Evolutionary conservation across 2,329 filamentous ascomycete species (phyloP).

Genomic region (Aspergillus viridinutans): DNA sequence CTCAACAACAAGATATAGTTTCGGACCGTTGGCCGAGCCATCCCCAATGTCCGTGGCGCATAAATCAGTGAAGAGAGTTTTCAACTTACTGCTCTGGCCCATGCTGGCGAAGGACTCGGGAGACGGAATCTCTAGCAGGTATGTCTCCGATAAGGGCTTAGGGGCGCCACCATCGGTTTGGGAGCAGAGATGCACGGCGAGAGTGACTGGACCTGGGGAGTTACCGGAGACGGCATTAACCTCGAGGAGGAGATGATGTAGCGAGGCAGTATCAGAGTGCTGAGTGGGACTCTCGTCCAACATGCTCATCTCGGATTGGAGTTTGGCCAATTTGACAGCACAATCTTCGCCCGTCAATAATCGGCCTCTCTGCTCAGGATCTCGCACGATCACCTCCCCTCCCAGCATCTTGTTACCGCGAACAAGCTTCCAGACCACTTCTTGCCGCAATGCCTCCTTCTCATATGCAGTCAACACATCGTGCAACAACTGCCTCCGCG

Average conservation of each 20-base stretch:
- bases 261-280: constrained; percentile 62
- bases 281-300: constrained; percentile 74
- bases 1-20: constrained; percentile 79
- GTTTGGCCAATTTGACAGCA: constrained; percentile 79
- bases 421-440: constrained; percentile 93
- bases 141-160: constrained; percentile 74
- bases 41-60: constrained; percentile 70
- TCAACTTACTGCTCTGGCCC: constrained; percentile 63
- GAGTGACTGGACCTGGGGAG: constrained; percentile 67
- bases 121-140: constrained; percentile 70
- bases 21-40: constrained; percentile 58
- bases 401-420: constrained; percentile 90
- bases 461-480: constrained; percentile 88
- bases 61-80: constrained; percentile 83
- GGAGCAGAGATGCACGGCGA: constrained; percentile 73
- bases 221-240: constrained; percentile 77
- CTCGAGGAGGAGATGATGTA: constrained; percentile 79
- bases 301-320: constrained; percentile 95
- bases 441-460: constrained; percentile 73
- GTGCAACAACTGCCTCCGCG: constrained; percentile 85
- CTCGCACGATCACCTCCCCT: constrained; percentile 90
- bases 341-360: constrained; percentile 90
- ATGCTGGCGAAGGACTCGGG: constrained; percentile 67
- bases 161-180: constrained; percentile 62
- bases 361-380: constrained; percentile 75